Percentiles rank a stretch among this genome's conserved stretches.
phyloP scores from a whole-genome alignment of 495 filamentous ascomycete genomes.

The Penicillium atrosanguineum region DNA sequence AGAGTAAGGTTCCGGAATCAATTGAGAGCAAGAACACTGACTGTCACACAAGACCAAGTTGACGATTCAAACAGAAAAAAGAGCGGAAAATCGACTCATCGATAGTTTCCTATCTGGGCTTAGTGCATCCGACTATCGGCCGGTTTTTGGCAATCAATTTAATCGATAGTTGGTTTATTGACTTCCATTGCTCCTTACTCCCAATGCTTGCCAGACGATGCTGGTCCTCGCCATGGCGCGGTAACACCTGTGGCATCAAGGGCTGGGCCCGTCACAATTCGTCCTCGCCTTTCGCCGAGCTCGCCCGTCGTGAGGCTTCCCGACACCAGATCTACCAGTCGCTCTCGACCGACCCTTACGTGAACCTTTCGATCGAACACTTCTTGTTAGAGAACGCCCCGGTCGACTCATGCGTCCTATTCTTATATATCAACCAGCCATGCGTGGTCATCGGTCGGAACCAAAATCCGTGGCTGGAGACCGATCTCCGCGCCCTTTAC shows the following conservation, averaged over 20 bases:
- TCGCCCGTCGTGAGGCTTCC: conserved; percentile 39
- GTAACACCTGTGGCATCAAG: conserved; percentile 5
- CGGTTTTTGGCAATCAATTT: neutral
- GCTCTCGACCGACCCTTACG: conserved; percentile 67
- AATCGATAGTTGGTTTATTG: neutral
- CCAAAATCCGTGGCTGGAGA: conserved; percentile 95
- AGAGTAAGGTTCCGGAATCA: neutral
- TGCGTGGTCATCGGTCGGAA: conserved; percentile 91
- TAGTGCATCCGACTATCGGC: conserved; percentile 36
- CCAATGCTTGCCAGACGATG: conserved; percentile 21
- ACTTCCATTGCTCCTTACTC: conserved; percentile 9
- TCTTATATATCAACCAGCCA: conserved; percentile 83
- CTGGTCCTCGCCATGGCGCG: conserved; percentile 7
- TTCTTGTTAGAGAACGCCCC: conserved; percentile 73
- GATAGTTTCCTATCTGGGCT: conserved; percentile 27
- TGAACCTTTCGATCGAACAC: conserved; percentile 96
- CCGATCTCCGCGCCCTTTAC: conserved; percentile 63
- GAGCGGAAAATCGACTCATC: conserved; percentile 28
- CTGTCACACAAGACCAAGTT: neutral
- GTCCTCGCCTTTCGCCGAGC: conserved; percentile 42
- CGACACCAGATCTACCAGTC: conserved; percentile 78
- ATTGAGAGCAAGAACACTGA: neutral
- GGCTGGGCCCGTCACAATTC: conserved; percentile 31
- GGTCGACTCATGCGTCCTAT: conserved; percentile 69
- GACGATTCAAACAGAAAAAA: conserved; percentile 9